A percentile compares a stretch with the other conserved stretches of the same genome.
Conservation (phyloP, 1,139 yeast genomes). For the Lodderomyces pseudojiufengensis region DNA sequence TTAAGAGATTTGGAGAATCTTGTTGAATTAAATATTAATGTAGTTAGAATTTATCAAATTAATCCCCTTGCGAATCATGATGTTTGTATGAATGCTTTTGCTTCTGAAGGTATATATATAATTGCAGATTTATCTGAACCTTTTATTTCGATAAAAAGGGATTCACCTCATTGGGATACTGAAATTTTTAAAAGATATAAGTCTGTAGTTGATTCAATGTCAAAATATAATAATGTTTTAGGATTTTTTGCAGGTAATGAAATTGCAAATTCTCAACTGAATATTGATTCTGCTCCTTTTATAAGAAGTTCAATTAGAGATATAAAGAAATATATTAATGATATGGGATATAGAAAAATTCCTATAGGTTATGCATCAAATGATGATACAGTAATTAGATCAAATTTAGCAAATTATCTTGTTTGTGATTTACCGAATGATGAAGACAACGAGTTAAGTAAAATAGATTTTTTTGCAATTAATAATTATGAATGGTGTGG, state of each 20-base stretch:
- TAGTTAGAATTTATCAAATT: constrained; percentile 53
- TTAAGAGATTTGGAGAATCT: constrained; percentile 49
- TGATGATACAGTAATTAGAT: constrained; percentile 53
- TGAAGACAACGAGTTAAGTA: constrained; percentile 14
- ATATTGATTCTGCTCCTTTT: constrained; percentile 54
- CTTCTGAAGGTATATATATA: constrained; percentile 54
- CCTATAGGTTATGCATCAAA: constrained; percentile 65
- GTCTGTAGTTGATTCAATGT: constrained; percentile 50
- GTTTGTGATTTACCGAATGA: constrained; percentile 38
- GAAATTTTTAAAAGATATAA: constrained; percentile 36
- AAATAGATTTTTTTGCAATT: constrained; percentile 54
- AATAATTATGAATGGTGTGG: constrained; percentile 73
- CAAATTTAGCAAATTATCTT: constrained; percentile 45
- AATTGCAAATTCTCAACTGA: constrained; percentile 48
- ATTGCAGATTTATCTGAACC: constrained; percentile 57
- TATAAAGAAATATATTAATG: constrained; percentile 44
- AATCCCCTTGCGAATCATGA: constrained; percentile 51
- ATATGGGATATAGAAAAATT: constrained; percentile 40
- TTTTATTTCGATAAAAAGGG: constrained; percentile 44
- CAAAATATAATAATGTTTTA: constrained; percentile 44
- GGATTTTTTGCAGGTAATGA: constrained; percentile 66
- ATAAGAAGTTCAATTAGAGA: constrained; percentile 64
- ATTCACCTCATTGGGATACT: constrained; percentile 46
- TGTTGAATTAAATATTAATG: constrained; percentile 46
- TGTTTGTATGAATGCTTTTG: constrained; percentile 51